phyloP scores from a whole-genome alignment of 352 stramenopile species.

The Globisporangium carolinianum region DNA sequence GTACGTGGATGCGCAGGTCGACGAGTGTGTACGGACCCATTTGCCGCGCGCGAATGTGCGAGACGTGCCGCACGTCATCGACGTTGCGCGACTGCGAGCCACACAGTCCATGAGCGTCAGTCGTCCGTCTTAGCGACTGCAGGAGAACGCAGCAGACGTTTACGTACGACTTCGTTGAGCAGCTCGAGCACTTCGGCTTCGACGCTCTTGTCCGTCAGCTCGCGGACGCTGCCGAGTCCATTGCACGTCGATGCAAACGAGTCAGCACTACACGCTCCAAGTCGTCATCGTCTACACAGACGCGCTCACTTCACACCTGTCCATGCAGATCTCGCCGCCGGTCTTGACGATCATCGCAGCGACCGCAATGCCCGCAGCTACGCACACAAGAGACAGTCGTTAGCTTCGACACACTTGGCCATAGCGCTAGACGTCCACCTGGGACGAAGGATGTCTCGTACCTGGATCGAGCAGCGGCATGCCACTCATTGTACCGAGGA shows the following conservation, averaged over 20 bases:
- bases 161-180: constrained; percentile 58
- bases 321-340: constrained; percentile 72
- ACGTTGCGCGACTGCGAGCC: constrained; percentile 58
- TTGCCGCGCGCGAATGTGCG: constrained; percentile 71
- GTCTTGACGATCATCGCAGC: constrained; percentile 88
- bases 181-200: constrained; percentile 74
- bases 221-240: constrained; percentile 41
- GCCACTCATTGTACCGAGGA: constrained; percentile 62
- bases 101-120: neutral
- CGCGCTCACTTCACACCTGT: constrained; percentile 31
- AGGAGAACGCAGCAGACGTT: neutral
- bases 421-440: too few relatives aligned
- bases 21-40: constrained; percentile 87
- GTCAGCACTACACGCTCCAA: neutral
- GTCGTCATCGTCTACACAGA: too few relatives aligned
- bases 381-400: too few relatives aligned
- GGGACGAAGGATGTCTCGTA: constrained; percentile 9
- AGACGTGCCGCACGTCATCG: constrained; percentile 72
- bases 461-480: constrained; percentile 68
- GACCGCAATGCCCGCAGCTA: constrained; percentile 77
- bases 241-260: neutral
- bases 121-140: neutral
- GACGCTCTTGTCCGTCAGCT: constrained; percentile 82
- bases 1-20: constrained; percentile 78
- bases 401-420: too few relatives aligned